Percentiles rank a stretch among this genome's conserved stretches.
Evolutionary conservation across 2,329 filamentous ascomycete genomes (phyloP).

Genomic region (Colletotrichum tamarilloi): DNA sequence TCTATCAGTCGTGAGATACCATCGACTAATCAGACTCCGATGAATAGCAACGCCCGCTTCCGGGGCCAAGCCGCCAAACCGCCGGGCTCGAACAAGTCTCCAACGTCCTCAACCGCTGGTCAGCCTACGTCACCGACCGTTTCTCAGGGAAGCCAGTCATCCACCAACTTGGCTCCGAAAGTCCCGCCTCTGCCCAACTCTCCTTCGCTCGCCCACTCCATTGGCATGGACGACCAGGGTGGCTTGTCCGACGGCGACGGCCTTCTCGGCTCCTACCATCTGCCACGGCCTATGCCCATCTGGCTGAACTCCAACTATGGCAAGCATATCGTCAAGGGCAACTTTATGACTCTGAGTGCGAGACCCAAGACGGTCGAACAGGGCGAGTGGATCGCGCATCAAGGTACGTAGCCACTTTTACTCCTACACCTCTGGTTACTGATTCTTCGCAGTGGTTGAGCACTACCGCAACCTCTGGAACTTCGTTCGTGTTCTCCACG

Average conservation of each 20-base stretch:
- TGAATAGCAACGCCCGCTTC: slow-evolving; percentile 66
- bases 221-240: slow-evolving; percentile 74
- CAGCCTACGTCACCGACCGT: slow-evolving; percentile 61
- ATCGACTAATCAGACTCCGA: slow-evolving; percentile 40
- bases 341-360: slow-evolving; percentile 95
- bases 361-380: slow-evolving; percentile 93
- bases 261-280: slow-evolving; percentile 68
- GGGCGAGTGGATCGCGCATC: slow-evolving; percentile 95
- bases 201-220: slow-evolving; percentile 72
- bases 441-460: slow-evolving; percentile 76
- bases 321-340: slow-evolving; percentile 93
- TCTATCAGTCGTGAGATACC: slow-evolving; percentile 22
- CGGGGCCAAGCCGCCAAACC: slow-evolving; percentile 65
- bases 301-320: slow-evolving; percentile 82
- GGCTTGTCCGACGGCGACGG: slow-evolving; percentile 63
- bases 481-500: slow-evolving; percentile 89
- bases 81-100: slow-evolving; percentile 64
- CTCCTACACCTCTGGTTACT: background rate
- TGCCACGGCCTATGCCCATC: slow-evolving; percentile 75
- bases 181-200: slow-evolving; percentile 72
- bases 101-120: slow-evolving; percentile 58
- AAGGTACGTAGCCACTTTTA: slow-evolving; percentile 70
- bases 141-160: slow-evolving; percentile 62
- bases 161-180: slow-evolving; percentile 64
- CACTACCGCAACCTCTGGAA: slow-evolving; percentile 90